Conservation (phyloP, 345 rosid genomes). For the Syzygium aromaticum region DNA sequence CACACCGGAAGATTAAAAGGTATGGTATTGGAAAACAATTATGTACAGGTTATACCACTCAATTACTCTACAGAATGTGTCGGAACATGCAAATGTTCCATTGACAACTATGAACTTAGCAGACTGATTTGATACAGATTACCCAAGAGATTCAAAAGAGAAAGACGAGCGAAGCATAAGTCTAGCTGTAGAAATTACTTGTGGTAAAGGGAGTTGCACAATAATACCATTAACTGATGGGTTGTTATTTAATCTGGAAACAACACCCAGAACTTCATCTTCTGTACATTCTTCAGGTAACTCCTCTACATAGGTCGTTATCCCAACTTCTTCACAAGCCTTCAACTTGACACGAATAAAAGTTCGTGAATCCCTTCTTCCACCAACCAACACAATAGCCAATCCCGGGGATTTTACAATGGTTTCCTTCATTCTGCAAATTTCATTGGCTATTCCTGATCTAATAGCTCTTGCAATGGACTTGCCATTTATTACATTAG, state of each 20-base stretch:
- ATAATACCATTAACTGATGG: slow-evolving; percentile 23
- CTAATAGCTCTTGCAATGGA: slow-evolving; percentile 12
- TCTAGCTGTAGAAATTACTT: slow-evolving; percentile 16
- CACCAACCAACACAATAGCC: slow-evolving; percentile 17
- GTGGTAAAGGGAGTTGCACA: slow-evolving; percentile 24
- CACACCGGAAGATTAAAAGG: background rate
- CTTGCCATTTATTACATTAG: slow-evolving; percentile 15
- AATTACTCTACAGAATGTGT: background rate
- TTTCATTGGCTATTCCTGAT: slow-evolving; percentile 4
- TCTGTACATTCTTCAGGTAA: slow-evolving; percentile 14
- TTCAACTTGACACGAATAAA: slow-evolving; percentile 13
- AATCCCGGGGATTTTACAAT: slow-evolving; percentile 11
- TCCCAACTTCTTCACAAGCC: slow-evolving; percentile 22
- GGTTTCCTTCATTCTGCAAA: slow-evolving; percentile 11
- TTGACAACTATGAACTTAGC: background rate
- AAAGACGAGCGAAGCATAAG: background rate
- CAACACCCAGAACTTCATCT: slow-evolving; percentile 5
- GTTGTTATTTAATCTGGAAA: slow-evolving; percentile 12
- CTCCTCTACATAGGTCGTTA: slow-evolving; percentile 1
- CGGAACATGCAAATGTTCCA: background rate
- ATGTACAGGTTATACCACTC: background rate
- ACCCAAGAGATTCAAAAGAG: background rate
- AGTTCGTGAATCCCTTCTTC: slow-evolving; percentile 13
- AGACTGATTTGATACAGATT: background rate
- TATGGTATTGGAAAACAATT: background rate